phyloP scores from a whole-genome alignment of 2,329 filamentous ascomycete genomes.

The Tolypocladium nubicola region DNA sequence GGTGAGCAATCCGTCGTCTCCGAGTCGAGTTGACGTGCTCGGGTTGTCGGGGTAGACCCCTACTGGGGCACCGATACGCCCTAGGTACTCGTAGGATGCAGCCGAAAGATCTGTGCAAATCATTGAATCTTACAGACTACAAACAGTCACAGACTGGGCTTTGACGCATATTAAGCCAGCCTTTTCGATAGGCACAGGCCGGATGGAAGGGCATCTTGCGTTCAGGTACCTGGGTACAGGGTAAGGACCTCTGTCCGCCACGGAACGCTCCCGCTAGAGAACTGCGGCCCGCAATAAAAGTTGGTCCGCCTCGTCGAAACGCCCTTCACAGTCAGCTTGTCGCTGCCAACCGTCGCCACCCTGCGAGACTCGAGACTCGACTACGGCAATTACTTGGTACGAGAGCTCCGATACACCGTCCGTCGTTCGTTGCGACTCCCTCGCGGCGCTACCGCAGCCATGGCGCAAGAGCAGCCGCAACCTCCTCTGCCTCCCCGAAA shows the following conservation, averaged over 20 bases:
- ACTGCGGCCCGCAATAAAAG: neutral
- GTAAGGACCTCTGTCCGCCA: neutral
- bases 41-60: neutral
- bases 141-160: no score
- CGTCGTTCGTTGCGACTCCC: neutral
- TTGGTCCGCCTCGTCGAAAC: neutral
- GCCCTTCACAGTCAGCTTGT: neutral
- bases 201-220: neutral
- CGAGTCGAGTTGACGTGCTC: neutral
- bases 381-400: neutral
- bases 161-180: neutral
- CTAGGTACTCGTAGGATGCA: neutral
- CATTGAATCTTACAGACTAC: neutral
- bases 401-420: no score
- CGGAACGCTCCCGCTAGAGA: neutral
- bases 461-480: constrained; percentile 16
- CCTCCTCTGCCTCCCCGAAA: constrained; percentile 21
- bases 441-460: constrained; percentile 3
- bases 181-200: neutral
- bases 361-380: neutral
- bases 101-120: no score
- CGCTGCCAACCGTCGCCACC: neutral
- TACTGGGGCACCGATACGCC: no score
- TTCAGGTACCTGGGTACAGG: neutral
- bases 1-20: no score